Evolutionary conservation across 371 early-diverging fungal genomes (phyloP).

Genomic region (Nematocida sp.): DNA sequence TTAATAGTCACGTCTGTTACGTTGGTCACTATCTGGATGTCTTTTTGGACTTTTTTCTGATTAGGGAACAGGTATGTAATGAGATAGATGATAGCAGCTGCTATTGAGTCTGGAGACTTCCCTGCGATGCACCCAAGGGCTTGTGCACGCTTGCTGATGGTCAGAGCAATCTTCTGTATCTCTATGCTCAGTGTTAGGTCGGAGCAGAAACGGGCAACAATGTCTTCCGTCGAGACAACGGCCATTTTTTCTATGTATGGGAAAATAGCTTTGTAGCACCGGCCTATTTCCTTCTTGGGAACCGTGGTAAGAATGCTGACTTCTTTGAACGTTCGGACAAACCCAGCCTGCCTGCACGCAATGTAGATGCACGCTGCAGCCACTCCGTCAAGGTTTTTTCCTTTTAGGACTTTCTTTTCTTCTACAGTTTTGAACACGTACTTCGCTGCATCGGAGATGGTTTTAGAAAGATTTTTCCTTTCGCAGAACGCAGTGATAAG

Average conservation of each 20-base stretch:
- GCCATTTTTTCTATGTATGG: constrained; percentile 62
- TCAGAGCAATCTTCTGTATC: constrained; percentile 60
- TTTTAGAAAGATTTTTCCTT: constrained; percentile 73
- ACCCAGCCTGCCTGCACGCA: constrained; percentile 82
- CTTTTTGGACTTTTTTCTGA: constrained; percentile 59
- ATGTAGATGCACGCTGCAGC: constrained; percentile 91
- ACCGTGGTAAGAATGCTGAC: constrained; percentile 84
- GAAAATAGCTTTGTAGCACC: constrained; percentile 64
- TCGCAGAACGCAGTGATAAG: constrained; percentile 83
- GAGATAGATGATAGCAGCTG: constrained; percentile 66
- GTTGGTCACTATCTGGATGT: constrained; percentile 63
- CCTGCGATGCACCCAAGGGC: constrained; percentile 63
- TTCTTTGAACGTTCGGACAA: constrained; percentile 90
- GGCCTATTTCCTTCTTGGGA: constrained; percentile 64
- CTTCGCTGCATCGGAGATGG: constrained; percentile 82
- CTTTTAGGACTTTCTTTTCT: constrained; percentile 76
- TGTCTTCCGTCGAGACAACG: constrained; percentile 66
- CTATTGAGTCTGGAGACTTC: constrained; percentile 65
- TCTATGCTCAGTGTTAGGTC: constrained; percentile 63
- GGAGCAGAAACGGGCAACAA: constrained; percentile 65
- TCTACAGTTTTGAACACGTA: constrained; percentile 75
- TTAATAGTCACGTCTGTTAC: constrained; percentile 66
- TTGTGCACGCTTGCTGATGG: constrained; percentile 56
- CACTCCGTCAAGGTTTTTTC: constrained; percentile 79
- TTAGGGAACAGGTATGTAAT: constrained; percentile 62